Base-by-base conservation (phyloP, 2,329 filamentous ascomycete species). In the Lasiodiplodia sp. region DNA sequence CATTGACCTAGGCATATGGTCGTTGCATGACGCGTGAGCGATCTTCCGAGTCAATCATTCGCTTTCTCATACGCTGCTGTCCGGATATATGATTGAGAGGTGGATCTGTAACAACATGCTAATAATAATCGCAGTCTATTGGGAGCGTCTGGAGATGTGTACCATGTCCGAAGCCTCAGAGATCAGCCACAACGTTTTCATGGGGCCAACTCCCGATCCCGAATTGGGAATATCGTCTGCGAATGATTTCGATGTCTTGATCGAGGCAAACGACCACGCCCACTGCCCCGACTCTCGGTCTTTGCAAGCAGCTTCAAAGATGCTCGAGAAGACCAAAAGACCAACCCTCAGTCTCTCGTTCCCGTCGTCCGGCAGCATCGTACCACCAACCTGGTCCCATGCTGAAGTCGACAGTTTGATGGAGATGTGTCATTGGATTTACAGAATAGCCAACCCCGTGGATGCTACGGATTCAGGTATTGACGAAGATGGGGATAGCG, bases 61-160 rank as follows among this genome's bases (percentile, higher is more conserved):
- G 40, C 14, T 31, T 25, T 2, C 38, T 10, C 57, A 18, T 11
- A 23, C 16, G 40, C 40, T 63, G 58, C 58, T 51, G 25, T 10
- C 28, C 4, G 16, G 21, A 23, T 10, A n/a, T 21, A n/a, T 47
- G n/a, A 8, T 47, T 21, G 18, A 47, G 10, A n/a, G 8, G 7
- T n/a, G n/a, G 7, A n/a, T 47, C n/a, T 21, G 18, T 47, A 21
- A n/a, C 8, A n/a, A 21, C 21, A 47, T 40, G 49, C 40, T 70
- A n/a, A 66, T 56, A 21, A 66, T 56, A 21, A 44, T 12, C 23
- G 21, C 52, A 87, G 85, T 93, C 77, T 90, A 92, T 73, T 93
- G 93, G 82, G 96, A 99, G 79, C 87, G 94, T 68, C 81, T 88
- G 62, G 96, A 99, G 81, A 98, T 99, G 95, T 94, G 92, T 79